phyloP scores from a whole-genome alignment of 108 stramenopile genomes.

The Cylindrotheca closterium region DNA sequence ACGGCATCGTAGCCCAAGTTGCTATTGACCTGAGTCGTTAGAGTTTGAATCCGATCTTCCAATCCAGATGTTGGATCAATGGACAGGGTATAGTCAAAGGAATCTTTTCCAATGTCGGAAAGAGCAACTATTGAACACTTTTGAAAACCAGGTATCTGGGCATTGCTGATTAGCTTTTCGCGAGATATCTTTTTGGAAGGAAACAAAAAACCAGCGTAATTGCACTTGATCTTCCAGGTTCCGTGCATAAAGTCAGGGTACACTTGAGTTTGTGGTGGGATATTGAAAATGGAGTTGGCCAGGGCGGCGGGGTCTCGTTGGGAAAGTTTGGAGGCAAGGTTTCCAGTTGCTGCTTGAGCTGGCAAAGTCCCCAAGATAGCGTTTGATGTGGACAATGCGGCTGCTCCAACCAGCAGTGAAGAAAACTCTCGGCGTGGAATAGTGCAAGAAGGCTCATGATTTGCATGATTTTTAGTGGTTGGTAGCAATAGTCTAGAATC shows the following conservation, averaged over 20 bases:
- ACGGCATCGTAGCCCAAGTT: conserved; percentile 76
- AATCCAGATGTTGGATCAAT: conserved; percentile 53
- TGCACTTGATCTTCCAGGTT: conserved; percentile 49
- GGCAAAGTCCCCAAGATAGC: too few species aligned
- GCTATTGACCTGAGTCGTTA: conserved; percentile 48
- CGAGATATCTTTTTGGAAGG: conserved; percentile 61
- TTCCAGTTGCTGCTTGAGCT: conserved; percentile 1
- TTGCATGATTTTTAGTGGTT: too few species aligned
- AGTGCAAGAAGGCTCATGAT: too few species aligned
- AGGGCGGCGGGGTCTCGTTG: conserved; percentile 58
- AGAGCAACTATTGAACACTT: conserved; percentile 69
- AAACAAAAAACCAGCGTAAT: conserved; percentile 67
- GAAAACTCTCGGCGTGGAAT: too few species aligned
- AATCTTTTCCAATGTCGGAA: conserved; percentile 72
- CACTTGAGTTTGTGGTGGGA: conserved; percentile 67
- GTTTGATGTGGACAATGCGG: background rate
- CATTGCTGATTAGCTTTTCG: conserved; percentile 42
- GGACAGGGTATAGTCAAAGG: conserved; percentile 35
- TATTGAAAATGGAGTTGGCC: conserved; percentile 72
- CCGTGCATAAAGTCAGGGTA: conserved; percentile 74
- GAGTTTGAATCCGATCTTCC: conserved; percentile 56
- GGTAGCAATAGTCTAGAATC: too few species aligned
- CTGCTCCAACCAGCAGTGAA: too few species aligned
- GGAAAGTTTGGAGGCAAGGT: conserved; percentile 55
- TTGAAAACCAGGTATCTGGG: conserved; percentile 73